A percentile compares a stretch with the other conserved stretches of the same genome.
Evolutionary conservation across 208 protist genomes (phyloP).

Genomic region (Leishmania tarentolae): DNA sequence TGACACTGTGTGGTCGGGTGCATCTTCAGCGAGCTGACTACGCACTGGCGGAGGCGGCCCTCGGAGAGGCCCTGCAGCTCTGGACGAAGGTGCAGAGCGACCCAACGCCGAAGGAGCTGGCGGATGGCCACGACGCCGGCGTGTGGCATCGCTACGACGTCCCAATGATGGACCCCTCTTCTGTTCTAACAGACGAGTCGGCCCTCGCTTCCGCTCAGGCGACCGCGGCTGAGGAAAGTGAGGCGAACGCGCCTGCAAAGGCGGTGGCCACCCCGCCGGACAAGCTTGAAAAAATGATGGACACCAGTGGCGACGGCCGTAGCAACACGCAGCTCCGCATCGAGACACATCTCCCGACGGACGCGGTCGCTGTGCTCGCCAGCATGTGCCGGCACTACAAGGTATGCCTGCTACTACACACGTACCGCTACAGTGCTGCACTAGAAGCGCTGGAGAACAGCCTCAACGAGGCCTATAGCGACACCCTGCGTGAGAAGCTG

Average conservation of each 20-base stretch:
- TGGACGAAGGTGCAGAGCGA: conserved; percentile 42
- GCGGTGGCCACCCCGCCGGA: background rate
- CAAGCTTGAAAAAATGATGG: background rate
- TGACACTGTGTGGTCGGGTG: conserved; percentile 73
- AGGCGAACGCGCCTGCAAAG: background rate
- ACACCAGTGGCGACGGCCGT: conserved; percentile 1
- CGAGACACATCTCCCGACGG: conserved; percentile 42
- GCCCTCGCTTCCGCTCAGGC: background rate
- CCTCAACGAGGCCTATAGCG: conserved; percentile 67
- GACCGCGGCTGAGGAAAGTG: background rate
- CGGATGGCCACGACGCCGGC: background rate
- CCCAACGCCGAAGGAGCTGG: conserved; percentile 19
- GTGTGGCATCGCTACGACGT: conserved; percentile 1
- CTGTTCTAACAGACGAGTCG: background rate
- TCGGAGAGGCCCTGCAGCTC: conserved; percentile 52
- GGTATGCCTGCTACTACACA: conserved; percentile 67
- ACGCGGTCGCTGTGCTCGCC: conserved; percentile 54
- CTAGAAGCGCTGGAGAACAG: conserved; percentile 82
- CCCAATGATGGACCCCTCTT: conserved; percentile 23
- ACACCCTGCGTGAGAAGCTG: conserved; percentile 84
- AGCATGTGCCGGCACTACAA: conserved; percentile 63
- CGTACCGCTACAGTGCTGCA: conserved; percentile 89
- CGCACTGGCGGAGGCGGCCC: conserved; percentile 64
- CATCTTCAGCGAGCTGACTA: conserved; percentile 83
- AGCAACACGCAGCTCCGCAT: conserved; percentile 18